Evolutionary conservation across 2,329 filamentous ascomycete genomes (phyloP).

Genomic region (Xylaria sp.): DNA sequence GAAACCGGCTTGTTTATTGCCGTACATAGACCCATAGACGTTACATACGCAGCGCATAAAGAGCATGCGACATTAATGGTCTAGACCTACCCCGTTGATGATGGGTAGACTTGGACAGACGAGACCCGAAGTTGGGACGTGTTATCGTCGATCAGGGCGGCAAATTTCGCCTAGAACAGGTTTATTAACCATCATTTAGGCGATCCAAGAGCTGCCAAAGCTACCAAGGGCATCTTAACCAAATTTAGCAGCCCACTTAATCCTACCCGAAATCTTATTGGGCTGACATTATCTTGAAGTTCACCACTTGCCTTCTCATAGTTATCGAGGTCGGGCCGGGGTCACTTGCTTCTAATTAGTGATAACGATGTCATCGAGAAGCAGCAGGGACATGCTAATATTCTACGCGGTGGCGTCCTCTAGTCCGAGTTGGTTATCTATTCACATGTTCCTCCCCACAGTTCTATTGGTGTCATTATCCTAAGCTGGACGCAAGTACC

Average conservation of each 20-base stretch:
- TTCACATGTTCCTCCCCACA: neutral
- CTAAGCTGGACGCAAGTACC: neutral
- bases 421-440: conserved; percentile 2
- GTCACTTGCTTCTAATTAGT: neutral
- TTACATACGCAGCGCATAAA: no score
- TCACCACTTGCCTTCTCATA: neutral
- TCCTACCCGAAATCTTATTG: neutral
- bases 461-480: neutral
- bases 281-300: conserved; percentile 5
- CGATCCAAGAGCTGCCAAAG: conserved; percentile 4
- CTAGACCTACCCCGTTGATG: no score
- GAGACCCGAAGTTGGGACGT: no score
- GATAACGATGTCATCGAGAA: neutral
- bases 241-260: neutral
- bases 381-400: neutral
- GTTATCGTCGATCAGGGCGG: neutral
- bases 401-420: neutral
- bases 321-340: neutral
- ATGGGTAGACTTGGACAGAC: no score
- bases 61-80: no score
- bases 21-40: no score
- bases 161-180: conserved; percentile 1
- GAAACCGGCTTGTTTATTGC: no score
- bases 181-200: neutral
- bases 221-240: no score